phyloP scores from a whole-genome alignment of 495 filamentous ascomycete genomes.

The Polyplosphaeria fusca region DNA sequence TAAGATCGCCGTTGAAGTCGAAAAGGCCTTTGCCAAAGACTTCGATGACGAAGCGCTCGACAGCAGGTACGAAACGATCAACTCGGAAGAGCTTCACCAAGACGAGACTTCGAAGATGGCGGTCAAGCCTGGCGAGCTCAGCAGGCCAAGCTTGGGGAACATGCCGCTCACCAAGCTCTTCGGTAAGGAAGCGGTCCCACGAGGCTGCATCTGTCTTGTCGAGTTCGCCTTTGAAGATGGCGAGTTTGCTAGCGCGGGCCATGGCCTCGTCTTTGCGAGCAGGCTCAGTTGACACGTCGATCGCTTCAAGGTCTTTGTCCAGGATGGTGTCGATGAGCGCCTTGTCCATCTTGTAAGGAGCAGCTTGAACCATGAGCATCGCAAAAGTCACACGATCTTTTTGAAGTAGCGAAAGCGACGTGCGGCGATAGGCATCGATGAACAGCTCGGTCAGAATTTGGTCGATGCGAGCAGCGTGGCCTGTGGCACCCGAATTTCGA shows the following conservation, averaged over 20 bases:
- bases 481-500: slow-evolving; percentile 68
- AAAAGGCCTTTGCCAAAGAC: slow-evolving; percentile 85
- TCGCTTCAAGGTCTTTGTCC: slow-evolving; percentile 70
- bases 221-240: slow-evolving; percentile 71
- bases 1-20: slow-evolving; percentile 77
- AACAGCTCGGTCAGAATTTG: slow-evolving; percentile 88
- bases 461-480: slow-evolving; percentile 73
- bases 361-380: slow-evolving; percentile 92
- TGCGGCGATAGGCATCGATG: slow-evolving; percentile 85
- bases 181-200: slow-evolving; percentile 77
- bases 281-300: slow-evolving; percentile 69
- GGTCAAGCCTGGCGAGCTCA: slow-evolving; percentile 61
- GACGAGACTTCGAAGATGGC: slow-evolving; percentile 77
- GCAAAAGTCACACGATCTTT: slow-evolving; percentile 91
- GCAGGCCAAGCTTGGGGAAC: slow-evolving; percentile 77
- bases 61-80: slow-evolving; percentile 88
- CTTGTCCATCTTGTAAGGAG: slow-evolving; percentile 92
- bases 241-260: slow-evolving; percentile 61
- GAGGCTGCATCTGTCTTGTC: slow-evolving; percentile 55
- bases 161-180: slow-evolving; percentile 83
- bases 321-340: slow-evolving; percentile 79
- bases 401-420: slow-evolving; percentile 86
- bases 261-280: slow-evolving; percentile 68
- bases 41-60: slow-evolving; percentile 81
- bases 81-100: slow-evolving; percentile 92